Conservation (phyloP, 2,329 filamentous ascomycete genomes). For the Lachnellula arida region DNA sequence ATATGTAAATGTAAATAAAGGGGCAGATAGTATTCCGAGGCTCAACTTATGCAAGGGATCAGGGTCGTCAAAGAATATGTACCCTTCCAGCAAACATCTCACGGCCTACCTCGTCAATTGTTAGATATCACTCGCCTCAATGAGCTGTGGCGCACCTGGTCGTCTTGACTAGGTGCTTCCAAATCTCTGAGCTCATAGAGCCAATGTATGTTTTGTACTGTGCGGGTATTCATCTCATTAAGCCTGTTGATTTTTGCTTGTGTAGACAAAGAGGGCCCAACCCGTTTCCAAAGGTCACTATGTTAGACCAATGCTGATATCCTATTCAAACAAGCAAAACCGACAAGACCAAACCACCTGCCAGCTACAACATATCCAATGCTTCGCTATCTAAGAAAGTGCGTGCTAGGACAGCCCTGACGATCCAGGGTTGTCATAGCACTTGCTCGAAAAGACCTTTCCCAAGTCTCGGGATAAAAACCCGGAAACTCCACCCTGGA, state of each 20-base stretch:
- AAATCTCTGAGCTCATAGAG: too few relatives aligned
- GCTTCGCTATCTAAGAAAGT: not conserved
- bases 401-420: constrained; percentile 1
- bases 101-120: too few relatives aligned
- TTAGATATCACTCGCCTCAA: too few relatives aligned
- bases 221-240: not conserved
- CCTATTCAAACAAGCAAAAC: too few relatives aligned
- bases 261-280: not conserved
- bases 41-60: too few relatives aligned
- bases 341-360: not conserved
- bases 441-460: constrained; percentile 2
- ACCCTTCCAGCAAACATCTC: too few relatives aligned
- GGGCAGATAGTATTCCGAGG: not conserved
- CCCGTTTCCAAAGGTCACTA: not conserved
- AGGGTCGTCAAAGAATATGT: too few relatives aligned
- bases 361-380: constrained; percentile 1
- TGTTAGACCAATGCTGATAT: too few relatives aligned
- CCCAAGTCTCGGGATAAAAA: constrained; percentile 4
- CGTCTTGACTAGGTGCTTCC: too few relatives aligned
- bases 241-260: not conserved
- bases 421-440: not conserved
- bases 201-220: not conserved
- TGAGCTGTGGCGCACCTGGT: too few relatives aligned
- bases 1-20: not conserved
- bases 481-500: constrained; percentile 1